Conservation (phyloP, 2,329 filamentous ascomycete genomes). For the Diaporthe aspalathi region DNA sequence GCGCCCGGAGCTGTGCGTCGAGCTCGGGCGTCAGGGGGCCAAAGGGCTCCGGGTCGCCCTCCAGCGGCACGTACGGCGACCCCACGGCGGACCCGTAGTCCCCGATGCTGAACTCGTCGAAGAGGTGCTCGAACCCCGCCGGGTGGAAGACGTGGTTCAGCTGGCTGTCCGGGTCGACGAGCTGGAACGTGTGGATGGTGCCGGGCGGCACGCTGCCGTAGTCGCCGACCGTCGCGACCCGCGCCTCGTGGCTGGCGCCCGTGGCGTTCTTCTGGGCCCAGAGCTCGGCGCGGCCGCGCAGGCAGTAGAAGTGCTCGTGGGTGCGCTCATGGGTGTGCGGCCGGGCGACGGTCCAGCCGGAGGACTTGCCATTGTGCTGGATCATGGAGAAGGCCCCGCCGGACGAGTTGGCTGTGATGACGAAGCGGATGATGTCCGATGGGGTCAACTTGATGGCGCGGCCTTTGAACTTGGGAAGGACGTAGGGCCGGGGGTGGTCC, state of each 20-base stretch:
- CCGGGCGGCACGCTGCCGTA: conserved; percentile 3
- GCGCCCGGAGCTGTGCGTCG: conserved; percentile 2
- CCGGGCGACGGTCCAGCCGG: conserved; percentile 13
- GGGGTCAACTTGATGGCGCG: conserved; percentile 2
- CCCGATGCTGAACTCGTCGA: background rate
- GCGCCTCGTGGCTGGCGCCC: conserved; percentile 7
- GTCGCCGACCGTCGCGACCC: conserved; percentile 3
- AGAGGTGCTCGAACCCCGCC: conserved; percentile 12
- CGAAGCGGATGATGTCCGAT: conserved; percentile 10
- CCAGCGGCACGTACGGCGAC: background rate
- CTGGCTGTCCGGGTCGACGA: conserved; percentile 20
- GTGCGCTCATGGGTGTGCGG: conserved; percentile 1
- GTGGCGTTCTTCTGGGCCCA: conserved; percentile 10
- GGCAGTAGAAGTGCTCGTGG: conserved; percentile 22
- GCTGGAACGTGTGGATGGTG: conserved; percentile 17
- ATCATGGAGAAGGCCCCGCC: conserved; percentile 9
- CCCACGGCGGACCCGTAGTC: background rate
- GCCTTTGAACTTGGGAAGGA: conserved; percentile 8
- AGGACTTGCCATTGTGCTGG: conserved; percentile 13
- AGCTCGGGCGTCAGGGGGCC: conserved; percentile 12
- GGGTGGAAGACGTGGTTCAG: conserved; percentile 21
- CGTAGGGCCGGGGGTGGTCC: background rate
- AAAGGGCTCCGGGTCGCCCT: background rate
- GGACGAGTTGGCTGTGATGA: conserved; percentile 5
- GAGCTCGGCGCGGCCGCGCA: conserved; percentile 15